These are phyloP conservation scores for Bryoerythrophyllum caledonicum DNA, from an alignment of 225 moss, liverwort and hornwort genomes.

Conservation along the genomic window DNA sequence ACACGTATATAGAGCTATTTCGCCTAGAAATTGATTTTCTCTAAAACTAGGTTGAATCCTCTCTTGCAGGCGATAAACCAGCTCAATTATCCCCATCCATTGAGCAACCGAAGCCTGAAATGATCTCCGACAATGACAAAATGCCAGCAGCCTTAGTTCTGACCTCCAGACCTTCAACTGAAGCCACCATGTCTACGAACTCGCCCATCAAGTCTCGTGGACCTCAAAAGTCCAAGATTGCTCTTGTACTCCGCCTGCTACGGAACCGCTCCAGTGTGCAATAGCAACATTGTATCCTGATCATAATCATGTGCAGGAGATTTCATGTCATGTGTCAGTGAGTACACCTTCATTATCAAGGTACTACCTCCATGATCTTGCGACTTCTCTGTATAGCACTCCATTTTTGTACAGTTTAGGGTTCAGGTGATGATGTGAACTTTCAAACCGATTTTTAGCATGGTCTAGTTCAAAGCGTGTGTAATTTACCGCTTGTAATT, in stretches of 20 bases:
- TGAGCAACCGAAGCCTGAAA: background rate
- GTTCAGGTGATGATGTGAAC: no score
- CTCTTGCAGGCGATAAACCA: constrained; percentile 28
- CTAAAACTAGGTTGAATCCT: background rate
- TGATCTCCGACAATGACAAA: background rate
- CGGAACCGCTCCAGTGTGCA: constrained; percentile 7
- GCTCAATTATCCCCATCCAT: constrained; percentile 2
- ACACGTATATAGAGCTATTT: no score
- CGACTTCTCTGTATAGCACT: constrained; percentile 1
- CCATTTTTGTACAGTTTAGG: no score
- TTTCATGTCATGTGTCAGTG: background rate
- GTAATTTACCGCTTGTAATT: no score
- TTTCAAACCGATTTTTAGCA: no score
- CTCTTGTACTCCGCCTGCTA: constrained; percentile 32
- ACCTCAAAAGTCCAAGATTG: constrained; percentile 24
- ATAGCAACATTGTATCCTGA: constrained; percentile 15
- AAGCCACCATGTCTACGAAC: background rate
- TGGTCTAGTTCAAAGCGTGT: no score
- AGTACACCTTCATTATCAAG: background rate
- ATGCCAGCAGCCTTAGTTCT: background rate
- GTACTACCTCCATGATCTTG: background rate
- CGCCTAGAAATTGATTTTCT: background rate
- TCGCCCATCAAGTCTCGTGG: background rate
- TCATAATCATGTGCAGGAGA: background rate
- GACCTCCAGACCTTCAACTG: background rate